Evolutionary conservation across 1,139 yeast species (phyloP), one percentile per base, ranked within the genome.

Genomic region (Lizanozyma gosingica): DNA sequence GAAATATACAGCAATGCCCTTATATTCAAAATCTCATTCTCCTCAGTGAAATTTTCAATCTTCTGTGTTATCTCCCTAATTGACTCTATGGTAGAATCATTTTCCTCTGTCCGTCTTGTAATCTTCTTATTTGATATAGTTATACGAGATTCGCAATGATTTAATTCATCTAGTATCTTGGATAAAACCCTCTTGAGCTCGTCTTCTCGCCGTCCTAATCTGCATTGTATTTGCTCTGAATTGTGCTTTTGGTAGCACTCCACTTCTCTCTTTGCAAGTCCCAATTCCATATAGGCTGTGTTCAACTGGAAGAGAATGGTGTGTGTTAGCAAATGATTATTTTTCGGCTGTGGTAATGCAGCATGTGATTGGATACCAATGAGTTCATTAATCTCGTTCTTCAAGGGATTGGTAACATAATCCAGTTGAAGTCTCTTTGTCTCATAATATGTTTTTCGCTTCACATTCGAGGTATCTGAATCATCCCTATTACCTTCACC

Each of bases 361-460:
- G 60, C 55, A 36, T 61, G 60, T 3, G 59, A 57, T 34, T 75
- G 64, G 3, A 83, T 80, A 2, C 92, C 90, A 14, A 78, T 73
- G 40, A 80, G 59, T 40, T 65, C 66, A 40, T 74, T 73, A 55
- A 69, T 76, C 45, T 73, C 78, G 51, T 70, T 78, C 47, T 73
- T 80, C 48, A 78, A 62, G 2, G 86, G 87, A 50, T 80, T 83
- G 17, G 80, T 68, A 14, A 80, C 71, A 52, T 81, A 82, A 43
- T 83, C 84, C 61, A 79, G 80, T 48, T 79, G 76, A 40, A 83
- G 60, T 46, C 95, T 67, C 56, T 83, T 83, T 27, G 67, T 56
- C 40, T 80, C 78, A 52, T 85, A 86, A 53, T 73, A 83, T 51
- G 50, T 47, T 37, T 56, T 57, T 33, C 45, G 44, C 35, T 17